Evolutionary conservation across 2,329 filamentous ascomycete species (phyloP).

Genomic region (Colletotrichum sp.): DNA sequence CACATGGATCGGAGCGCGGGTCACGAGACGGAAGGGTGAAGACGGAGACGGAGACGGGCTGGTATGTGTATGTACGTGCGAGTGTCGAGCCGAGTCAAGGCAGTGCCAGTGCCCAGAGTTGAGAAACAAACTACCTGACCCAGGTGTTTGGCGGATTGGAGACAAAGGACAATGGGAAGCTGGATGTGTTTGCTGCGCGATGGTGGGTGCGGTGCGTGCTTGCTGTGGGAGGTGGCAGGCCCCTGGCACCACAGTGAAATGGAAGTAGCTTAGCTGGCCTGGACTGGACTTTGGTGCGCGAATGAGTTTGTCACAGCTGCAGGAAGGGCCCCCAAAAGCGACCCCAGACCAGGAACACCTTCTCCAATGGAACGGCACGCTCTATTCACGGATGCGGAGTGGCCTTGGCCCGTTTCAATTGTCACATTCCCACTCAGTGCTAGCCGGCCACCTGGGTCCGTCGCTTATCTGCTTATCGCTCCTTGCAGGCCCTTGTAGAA

Average conservation of each 20-base stretch:
- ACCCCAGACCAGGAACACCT: neutral
- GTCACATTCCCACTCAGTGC: neutral
- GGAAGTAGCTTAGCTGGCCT: neutral
- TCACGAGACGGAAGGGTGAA: neutral
- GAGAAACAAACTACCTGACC: neutral
- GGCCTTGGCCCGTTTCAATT: constrained; percentile 8
- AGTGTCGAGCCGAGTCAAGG: neutral
- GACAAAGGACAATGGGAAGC: neutral
- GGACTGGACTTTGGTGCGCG: neutral
- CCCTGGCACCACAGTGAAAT: neutral
- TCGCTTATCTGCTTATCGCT: neutral
- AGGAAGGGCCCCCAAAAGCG: neutral
- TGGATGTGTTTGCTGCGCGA: neutral
- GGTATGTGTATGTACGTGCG: neutral
- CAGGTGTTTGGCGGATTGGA: neutral
- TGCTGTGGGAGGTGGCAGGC: neutral
- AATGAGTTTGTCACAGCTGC: neutral
- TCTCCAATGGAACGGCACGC: neutral
- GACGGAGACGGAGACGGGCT: neutral
- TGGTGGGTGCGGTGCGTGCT: neutral
- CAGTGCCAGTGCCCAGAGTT: neutral
- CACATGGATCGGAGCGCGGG: constrained; percentile 1
- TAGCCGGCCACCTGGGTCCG: neutral
- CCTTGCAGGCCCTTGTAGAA: neutral
- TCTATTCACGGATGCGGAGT: constrained; percentile 7